Evolutionary conservation across 2,329 filamentous ascomycete species (phyloP), one percentile per base, ranked within the genome.

Genomic region (Sporothrix schenckii): DNA sequence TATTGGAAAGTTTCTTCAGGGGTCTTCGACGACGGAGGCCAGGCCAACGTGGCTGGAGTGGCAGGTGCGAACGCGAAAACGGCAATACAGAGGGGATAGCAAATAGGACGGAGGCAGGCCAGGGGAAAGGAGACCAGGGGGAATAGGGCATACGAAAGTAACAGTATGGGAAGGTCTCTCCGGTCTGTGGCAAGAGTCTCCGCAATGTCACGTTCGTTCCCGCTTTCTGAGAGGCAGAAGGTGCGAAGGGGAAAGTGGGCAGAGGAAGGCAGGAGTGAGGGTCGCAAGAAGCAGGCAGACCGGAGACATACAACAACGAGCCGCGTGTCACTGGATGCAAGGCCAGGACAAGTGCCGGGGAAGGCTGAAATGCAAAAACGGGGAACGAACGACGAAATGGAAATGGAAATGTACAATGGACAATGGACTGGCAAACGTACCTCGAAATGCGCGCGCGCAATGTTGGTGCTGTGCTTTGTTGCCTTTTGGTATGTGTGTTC

Each of bases 401-500:
- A 34, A 34, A 65, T 34, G 44, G 24, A 24, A 11, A 56, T 50
- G 16, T 19, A 61, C 39, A 61, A 60, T 41, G 14, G 34, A 24
- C 30, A 39, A 39, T 39, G 75, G 76, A 74, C 71, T 72, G 74
- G 74, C 74, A 76, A 78, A 66, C 77, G 78, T 78, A 79, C 77
- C 77, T 79, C 58, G 41, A 54, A 78, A 77, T 77, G 75, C 63
- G 63, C 58, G 58, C 61, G 61, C 69, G 58, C 52, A 68, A 14
- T 7, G 49, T 50, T 44, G 65, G 63, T 68, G 52, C 52, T 47
- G 39, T 67, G 66, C 69, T 67, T 72, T 68, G 68, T 75, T 54
- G 71, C 72, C 14, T 44, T 34, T 61, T 70, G 69, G 71, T 58
- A 68, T 63, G 69, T 70, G 63, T 66, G 63, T 52, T 66, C 47